Evolutionary conservation across 176 grass and related monocot species (phyloP).

Genomic region (Musa beccarii): DNA sequence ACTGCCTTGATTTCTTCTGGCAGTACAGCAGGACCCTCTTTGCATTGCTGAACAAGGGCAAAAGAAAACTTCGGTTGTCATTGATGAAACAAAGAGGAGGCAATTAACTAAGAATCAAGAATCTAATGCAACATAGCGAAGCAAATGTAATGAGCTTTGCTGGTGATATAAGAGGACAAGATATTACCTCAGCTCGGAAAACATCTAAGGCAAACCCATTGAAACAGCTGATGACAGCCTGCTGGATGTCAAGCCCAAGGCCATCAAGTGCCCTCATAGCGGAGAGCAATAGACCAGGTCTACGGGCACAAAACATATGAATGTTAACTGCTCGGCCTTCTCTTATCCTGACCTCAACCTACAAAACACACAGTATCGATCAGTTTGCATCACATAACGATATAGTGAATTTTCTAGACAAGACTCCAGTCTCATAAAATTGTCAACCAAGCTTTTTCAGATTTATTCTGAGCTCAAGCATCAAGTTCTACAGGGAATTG

Average conservation of each 20-base stretch:
- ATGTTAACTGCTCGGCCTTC: conserved; percentile 66
- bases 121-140: not conserved
- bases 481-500: not conserved
- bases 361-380: not conserved
- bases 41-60: conserved; percentile 41
- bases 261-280: conserved; percentile 58
- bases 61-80: not conserved
- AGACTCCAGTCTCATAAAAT: not conserved
- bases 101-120: not conserved
- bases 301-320: conserved; percentile 73
- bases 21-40: conserved; percentile 36
- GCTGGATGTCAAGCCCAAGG: conserved; percentile 60
- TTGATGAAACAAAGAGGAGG: not conserved
- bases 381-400: not conserved
- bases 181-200: conserved; percentile 67
- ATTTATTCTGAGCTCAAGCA: not conserved
- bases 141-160: not conserved
- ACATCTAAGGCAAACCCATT: conserved; percentile 64
- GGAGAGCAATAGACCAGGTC: conserved; percentile 49
- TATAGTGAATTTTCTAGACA: not conserved
- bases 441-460: not conserved
- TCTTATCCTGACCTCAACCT: conserved; percentile 78
- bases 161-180: not conserved
- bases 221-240: conserved; percentile 68
- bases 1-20: conserved; percentile 75